These are phyloP conservation scores for Wallacemonas sp. DNA, from an alignment of 208 protist genomes.

Conservation along the genomic window DNA sequence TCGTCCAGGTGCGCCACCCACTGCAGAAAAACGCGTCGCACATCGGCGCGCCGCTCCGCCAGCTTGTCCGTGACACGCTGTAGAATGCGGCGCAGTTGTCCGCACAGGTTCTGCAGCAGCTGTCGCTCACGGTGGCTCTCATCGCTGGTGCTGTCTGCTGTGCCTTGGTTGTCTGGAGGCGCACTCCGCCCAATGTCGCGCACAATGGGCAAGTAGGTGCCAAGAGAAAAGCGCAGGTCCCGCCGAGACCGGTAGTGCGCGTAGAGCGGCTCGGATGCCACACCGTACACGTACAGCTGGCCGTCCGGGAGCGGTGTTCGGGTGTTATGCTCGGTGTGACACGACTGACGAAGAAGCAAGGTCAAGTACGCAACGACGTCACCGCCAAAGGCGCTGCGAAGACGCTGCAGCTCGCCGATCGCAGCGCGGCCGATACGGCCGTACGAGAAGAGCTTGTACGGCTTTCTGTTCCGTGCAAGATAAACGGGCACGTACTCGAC, in stretches of 20 bases:
- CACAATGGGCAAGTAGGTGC: neutral
- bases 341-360: slow-evolving; percentile 31
- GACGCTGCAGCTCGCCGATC: slow-evolving; percentile 25
- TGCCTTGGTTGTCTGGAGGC: no score
- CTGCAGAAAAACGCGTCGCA: neutral
- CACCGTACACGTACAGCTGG: slow-evolving; percentile 40
- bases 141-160: no score
- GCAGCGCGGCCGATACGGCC: slow-evolving; percentile 28
- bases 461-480: slow-evolving; percentile 18
- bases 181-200: no score
- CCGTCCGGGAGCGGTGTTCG: slow-evolving; percentile 29
- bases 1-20: neutral
- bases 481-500: slow-evolving; percentile 27
- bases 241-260: slow-evolving; percentile 46
- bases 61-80: neutral
- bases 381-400: slow-evolving; percentile 9
- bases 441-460: slow-evolving; percentile 45
- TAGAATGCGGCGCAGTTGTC: neutral
- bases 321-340: neutral
- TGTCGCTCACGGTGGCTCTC: neutral
- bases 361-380: slow-evolving; percentile 41
- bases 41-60: neutral
- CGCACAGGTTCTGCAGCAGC: neutral
- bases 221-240: slow-evolving; percentile 49
- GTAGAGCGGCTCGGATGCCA: slow-evolving; percentile 39